phyloP scores from a whole-genome alignment of 768 basidiomycete genomes.

The Udeniomyces megalosporus region DNA sequence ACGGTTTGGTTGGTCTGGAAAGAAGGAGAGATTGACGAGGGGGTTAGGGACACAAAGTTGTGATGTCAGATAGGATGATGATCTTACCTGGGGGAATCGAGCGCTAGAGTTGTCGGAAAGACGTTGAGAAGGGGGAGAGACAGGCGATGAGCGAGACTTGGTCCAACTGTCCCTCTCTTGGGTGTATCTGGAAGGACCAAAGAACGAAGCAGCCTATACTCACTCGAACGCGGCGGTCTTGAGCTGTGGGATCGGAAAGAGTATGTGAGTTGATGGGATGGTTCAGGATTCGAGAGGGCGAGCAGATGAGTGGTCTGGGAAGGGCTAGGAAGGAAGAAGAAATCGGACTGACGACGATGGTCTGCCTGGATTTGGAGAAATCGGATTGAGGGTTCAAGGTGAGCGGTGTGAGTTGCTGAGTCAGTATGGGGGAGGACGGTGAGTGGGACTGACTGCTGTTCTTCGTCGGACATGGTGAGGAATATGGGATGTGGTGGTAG shows the following conservation, averaged over 20 bases:
- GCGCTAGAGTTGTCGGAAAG: slow-evolving; percentile 6
- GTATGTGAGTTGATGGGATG: not conserved
- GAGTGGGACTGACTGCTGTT: not conserved
- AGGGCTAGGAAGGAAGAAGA: not conserved
- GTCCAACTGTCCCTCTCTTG: too few species aligned
- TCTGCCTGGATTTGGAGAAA: not conserved
- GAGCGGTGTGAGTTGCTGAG: too few species aligned
- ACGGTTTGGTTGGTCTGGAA: slow-evolving; percentile 17
- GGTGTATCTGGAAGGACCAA: too few species aligned
- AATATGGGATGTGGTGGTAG: not conserved
- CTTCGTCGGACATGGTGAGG: slow-evolving; percentile 1
- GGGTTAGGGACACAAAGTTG: not conserved
- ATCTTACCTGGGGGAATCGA: slow-evolving; percentile 12
- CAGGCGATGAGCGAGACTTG: not conserved
- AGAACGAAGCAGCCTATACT: slow-evolving; percentile 30
- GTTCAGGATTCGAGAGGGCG: not conserved
- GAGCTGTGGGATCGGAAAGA: slow-evolving; percentile 45
- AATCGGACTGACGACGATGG: not conserved
- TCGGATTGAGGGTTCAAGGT: not conserved
- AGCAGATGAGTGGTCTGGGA: not conserved
- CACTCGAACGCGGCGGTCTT: slow-evolving; percentile 87
- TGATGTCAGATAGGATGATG: not conserved
- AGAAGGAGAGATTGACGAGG: not conserved
- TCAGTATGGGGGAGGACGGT: not conserved
- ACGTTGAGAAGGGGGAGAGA: not conserved